Base-by-base conservation (phyloP, 2,329 filamentous ascomycete species). In the Trichoderma aggressivum region DNA sequence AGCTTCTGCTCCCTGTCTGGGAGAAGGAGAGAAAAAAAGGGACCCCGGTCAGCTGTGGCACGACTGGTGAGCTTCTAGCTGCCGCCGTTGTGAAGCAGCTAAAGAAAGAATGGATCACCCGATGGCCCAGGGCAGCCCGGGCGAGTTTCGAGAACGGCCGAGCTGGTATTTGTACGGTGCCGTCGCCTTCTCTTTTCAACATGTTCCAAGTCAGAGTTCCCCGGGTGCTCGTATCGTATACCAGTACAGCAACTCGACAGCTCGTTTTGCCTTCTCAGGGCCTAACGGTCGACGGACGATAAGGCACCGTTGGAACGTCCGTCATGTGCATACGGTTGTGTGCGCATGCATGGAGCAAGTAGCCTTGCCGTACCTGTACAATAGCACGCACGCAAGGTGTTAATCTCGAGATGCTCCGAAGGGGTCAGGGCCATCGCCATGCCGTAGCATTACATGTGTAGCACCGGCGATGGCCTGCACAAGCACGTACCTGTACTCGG, bases 41-140 rank as follows among this genome's bases (percentile, higher is more conserved):
- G 39, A 50, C 63, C 70, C 70, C 47, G 47, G 70, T 61, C 63
- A 58, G 36, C 70, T 60, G 70, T 63, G 56, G 59, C 70, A 62
- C 70, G 59, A 72, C 34, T 61, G 70, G 70, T 59, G 70, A 24
- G 64, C 56, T 65, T 69, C 70, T 28, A 58, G 64, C 39, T 69
- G 70, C 70, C 70, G 64, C 59, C 28, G 58, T 55, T 39, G 64
- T 64, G 60, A 59, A 69, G 64, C 64, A 68, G 55, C 64, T 68
- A 68, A 32, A 60, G 26, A 50, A 32, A 5, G 56, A 61, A 34
- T 69, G 56, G 66, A 69, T 53, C 55, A 43, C 39, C 56, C 56
- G 56, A 47, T 28, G 55, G 55, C 56, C 66, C 56, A 47, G 59
- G 66, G 66, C 66, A 34, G 55, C 39, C 21, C n/a, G 30, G 63